A percentile compares a stretch with the other conserved stretches of the same genome.
phyloP scores from a whole-genome alignment of 1,139 yeast species.

The Zygosaccharomyces pseudobailii region DNA sequence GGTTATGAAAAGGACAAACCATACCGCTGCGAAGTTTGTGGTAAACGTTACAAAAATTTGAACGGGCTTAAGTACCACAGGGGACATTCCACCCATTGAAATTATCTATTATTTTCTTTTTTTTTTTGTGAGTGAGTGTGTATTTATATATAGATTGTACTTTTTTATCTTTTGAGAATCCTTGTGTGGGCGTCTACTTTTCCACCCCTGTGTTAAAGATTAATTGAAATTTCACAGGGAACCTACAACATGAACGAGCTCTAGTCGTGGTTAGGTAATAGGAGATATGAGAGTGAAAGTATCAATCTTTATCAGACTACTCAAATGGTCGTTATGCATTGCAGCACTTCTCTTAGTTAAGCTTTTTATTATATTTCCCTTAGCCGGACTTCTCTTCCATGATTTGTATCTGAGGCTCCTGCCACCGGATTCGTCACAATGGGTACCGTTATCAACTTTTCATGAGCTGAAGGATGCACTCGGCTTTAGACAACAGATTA shows the following conservation, averaged over 20 bases:
- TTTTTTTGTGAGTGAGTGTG: constrained; percentile 4
- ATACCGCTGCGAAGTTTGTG: constrained; percentile 96
- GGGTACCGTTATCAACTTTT: constrained; percentile 18
- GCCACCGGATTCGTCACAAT: constrained; percentile 28
- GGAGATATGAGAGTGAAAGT: constrained; percentile 27
- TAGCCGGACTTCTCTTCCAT: constrained; percentile 28
- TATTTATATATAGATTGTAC: constrained; percentile 5
- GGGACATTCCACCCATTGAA: constrained; percentile 91
- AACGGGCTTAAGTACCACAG: constrained; percentile 96
- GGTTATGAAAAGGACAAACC: constrained; percentile 98
- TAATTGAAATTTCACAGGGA: not conserved
- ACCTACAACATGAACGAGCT: not conserved
- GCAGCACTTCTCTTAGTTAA: constrained; percentile 20
- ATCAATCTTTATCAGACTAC: constrained; percentile 26
- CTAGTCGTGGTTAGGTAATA: too few species aligned
- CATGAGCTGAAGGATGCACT: constrained; percentile 1
- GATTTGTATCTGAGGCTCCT: constrained; percentile 28
- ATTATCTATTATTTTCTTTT: constrained; percentile 2
- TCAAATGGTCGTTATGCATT: constrained; percentile 29
- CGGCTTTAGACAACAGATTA: constrained; percentile 12
- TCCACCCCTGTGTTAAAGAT: not conserved
- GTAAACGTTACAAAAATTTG: constrained; percentile 90
- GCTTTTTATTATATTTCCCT: constrained; percentile 26
- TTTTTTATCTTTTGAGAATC: not conserved
- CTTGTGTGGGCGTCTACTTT: not conserved